Conservation (phyloP, 257 asterid species). For the Nyctanthes arbortristis region DNA sequence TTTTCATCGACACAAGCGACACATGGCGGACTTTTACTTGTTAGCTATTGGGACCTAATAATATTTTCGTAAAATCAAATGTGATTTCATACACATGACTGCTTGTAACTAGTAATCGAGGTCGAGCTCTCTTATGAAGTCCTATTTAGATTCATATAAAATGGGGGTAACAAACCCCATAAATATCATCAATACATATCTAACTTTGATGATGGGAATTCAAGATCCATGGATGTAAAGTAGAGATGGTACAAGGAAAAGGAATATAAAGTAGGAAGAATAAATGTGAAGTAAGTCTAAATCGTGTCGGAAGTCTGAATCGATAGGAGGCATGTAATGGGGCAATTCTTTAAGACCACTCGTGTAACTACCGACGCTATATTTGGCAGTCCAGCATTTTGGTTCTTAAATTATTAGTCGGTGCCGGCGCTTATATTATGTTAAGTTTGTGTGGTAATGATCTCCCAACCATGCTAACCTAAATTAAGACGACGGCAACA, state of each 20-base stretch:
- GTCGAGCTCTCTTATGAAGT: too few species aligned
- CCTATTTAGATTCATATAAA: too few species aligned
- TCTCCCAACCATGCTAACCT: not conserved
- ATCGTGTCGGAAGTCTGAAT: constrained; percentile 2
- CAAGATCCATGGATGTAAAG: not conserved
- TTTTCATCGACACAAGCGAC: too few species aligned
- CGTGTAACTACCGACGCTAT: constrained; percentile 1
- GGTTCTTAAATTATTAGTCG: constrained; percentile 22
- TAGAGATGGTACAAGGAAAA: constrained; percentile 1
- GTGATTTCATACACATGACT: too few species aligned
- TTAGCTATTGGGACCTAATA: too few species aligned
- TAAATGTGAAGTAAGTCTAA: not conserved
- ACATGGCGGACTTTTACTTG: too few species aligned
- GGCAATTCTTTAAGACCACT: not conserved
- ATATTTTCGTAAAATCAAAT: too few species aligned
- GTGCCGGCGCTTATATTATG: constrained; percentile 33
- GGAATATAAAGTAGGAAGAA: not conserved
- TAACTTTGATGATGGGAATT: not conserved
- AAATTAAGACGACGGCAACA: constrained; percentile 2
- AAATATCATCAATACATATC: not conserved
- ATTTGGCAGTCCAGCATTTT: not conserved
- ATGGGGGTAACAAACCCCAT: too few species aligned
- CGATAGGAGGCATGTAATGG: not conserved
- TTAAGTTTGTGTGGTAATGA: too few species aligned
- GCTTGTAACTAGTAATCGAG: too few species aligned